A percentile compares a stretch with the other conserved stretches of the same genome.
Conservation (phyloP, 1,284 basidiomycete genomes). For the Stygiomarasmius scandens region DNA sequence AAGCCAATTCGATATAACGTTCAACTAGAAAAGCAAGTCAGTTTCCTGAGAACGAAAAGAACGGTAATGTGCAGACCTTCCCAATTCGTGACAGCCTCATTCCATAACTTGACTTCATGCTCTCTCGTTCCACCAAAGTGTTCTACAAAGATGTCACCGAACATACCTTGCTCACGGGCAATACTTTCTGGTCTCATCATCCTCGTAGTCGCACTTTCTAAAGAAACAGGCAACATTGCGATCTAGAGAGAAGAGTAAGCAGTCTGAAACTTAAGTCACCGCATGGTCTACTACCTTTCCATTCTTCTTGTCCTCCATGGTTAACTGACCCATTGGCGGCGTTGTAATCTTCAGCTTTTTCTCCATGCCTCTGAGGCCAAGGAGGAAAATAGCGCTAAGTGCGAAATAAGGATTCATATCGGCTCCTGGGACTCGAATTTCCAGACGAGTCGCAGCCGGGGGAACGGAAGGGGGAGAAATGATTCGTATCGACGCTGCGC, state of each 20-base stretch:
- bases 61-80: constrained; percentile 63
- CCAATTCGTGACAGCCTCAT: constrained; percentile 91
- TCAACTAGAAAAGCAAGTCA: constrained; percentile 56
- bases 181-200: constrained; percentile 83
- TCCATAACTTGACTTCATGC: constrained; percentile 87
- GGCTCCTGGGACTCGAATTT: constrained; percentile 93
- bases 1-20: constrained; percentile 70
- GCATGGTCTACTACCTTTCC: constrained; percentile 48
- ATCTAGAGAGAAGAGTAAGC: constrained; percentile 41
- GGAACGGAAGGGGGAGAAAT: constrained; percentile 88
- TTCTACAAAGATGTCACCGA: constrained; percentile 90
- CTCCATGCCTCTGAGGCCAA: constrained; percentile 87
- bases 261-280: neutral
- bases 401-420: constrained; percentile 95
- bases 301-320: constrained; percentile 55
- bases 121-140: constrained; percentile 92
- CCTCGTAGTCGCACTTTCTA: constrained; percentile 77
- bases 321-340: constrained; percentile 69
- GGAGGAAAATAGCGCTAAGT: constrained; percentile 82
- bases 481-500: constrained; percentile 88
- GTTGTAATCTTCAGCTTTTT: constrained; percentile 71
- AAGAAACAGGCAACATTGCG: constrained; percentile 72
- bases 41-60: constrained; percentile 4
- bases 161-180: constrained; percentile 73
- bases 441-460: constrained; percentile 81